Evolutionary conservation across 139 green algal genomes (phyloP).

Genomic region (Coelastrella sp.): DNA sequence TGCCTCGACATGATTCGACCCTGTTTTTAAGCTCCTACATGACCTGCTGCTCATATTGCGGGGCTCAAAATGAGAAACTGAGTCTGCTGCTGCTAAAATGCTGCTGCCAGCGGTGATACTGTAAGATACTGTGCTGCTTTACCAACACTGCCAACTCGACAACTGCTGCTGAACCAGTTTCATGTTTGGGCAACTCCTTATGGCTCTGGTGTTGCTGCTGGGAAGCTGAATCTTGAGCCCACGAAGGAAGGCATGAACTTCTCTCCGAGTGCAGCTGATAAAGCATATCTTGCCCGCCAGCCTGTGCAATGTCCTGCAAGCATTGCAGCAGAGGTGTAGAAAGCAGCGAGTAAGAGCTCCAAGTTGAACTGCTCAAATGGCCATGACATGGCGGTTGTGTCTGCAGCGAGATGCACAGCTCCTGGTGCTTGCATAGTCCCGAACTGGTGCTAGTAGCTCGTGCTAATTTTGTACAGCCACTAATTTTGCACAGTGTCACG

Average conservation of each 20-base stretch:
- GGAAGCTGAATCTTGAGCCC: slow-evolving; percentile 16
- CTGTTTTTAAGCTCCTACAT: too few relatives aligned
- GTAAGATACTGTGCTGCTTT: too few relatives aligned
- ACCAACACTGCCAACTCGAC: neutral
- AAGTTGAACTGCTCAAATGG: neutral
- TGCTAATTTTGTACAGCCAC: too few relatives aligned
- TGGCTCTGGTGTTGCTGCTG: neutral
- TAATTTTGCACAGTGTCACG: too few relatives aligned
- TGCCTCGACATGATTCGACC: too few relatives aligned
- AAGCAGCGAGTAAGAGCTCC: neutral
- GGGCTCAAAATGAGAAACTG: too few relatives aligned
- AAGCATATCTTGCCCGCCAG: slow-evolving; percentile 32
- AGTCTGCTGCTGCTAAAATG: too few relatives aligned
- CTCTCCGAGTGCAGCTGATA: neutral
- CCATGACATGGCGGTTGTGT: neutral
- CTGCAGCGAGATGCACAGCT: too few relatives aligned
- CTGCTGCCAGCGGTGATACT: too few relatives aligned
- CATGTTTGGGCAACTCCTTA: neutral
- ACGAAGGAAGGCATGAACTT: slow-evolving; percentile 30
- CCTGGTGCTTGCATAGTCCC: too few relatives aligned
- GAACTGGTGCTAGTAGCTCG: too few relatives aligned
- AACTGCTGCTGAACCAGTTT: neutral
- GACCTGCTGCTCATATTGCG: too few relatives aligned
- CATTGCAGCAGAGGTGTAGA: neutral
- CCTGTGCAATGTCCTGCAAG: slow-evolving; percentile 51